Conservation (phyloP, 2,329 filamentous ascomycete genomes). For the Cryphonectria carpinicola region DNA sequence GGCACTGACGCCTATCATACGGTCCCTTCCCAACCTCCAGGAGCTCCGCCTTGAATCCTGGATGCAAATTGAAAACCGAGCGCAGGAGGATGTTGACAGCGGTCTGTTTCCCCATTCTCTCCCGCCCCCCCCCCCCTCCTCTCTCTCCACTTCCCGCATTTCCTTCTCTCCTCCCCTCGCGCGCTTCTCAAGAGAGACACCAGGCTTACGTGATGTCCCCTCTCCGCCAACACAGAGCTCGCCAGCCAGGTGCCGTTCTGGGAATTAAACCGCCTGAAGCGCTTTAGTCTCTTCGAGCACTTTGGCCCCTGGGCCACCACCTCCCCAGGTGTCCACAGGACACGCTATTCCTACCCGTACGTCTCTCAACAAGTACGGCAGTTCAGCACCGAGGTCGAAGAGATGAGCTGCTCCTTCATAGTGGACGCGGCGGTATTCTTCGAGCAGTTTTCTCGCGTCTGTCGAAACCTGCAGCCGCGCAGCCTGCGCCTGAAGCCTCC, state of each 20-base stretch:
- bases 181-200: background rate
- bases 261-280: slow-evolving; percentile 21
- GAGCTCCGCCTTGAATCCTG: slow-evolving; percentile 29
- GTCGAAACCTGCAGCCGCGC: background rate
- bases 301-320: slow-evolving; percentile 16
- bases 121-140: background rate
- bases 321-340: background rate
- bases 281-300: slow-evolving; percentile 28
- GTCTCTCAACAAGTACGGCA: slow-evolving; percentile 20
- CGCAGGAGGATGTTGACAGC: slow-evolving; percentile 28
- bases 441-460: slow-evolving; percentile 28
- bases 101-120: slow-evolving; percentile 20
- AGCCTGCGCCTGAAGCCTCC: slow-evolving; percentile 17
- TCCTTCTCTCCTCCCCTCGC: too few species aligned
- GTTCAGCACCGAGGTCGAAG: slow-evolving; percentile 23
- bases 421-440: slow-evolving; percentile 32
- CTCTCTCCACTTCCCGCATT: background rate
- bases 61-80: slow-evolving; percentile 25
- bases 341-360: slow-evolving; percentile 11
- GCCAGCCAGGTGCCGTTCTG: slow-evolving; percentile 27
- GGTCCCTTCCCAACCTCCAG: slow-evolving; percentile 24
- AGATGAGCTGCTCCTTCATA: slow-evolving; percentile 25
- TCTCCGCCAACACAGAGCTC: slow-evolving; percentile 14
- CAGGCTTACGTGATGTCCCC: background rate
- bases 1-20: slow-evolving; percentile 23